Base-by-base conservation (phyloP, 306 rosid genomes). In the Pyrus betulifolia region DNA sequence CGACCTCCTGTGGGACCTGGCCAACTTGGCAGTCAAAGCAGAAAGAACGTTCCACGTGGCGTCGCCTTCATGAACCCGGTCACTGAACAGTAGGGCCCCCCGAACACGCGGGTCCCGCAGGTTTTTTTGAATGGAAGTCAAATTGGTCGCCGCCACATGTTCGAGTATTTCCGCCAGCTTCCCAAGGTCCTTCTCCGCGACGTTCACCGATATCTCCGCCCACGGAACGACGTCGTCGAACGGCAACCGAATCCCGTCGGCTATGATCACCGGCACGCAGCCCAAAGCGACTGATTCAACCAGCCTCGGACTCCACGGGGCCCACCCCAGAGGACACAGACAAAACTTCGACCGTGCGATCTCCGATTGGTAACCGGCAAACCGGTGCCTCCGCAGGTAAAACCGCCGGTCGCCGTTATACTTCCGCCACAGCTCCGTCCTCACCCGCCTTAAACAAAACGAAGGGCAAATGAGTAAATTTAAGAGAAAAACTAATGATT, bases 251-350 rank as follows among this genome's bases (percentile, higher is more conserved):
- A 96, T 92, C 0, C 90, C 93, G 17, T 96, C 98, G 0, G 99
- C 98, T 62, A 96, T 92, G 0, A 96, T 76, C 3, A 96, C 96
- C 72, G 99, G 99, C 33, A 96, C 97, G 72, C 99, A 96, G 0
- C 99, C 99, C 72, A 96, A 70, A 0, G 82, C 98, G 0, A 92
- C 89, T 1, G 99, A 96, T 59, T 96, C 99, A 0, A 92, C 97
- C 4, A 96, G 87, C 13, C 99, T 85, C 0, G 99, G 99, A 45
- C 99, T 96, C 99, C 99, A 96, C 1, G 99, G 99, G 74, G 99
- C 99, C 99, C 99, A 96, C 70, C 99, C 99, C 23, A 92, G 55
- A 0, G 99, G 99, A 8, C 99, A 96, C 6, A 96, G 49, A 30
- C 99, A 96, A 72, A 96, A 96, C 0, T 85, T 85, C 0, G 99